Evolutionary conservation across 2,329 filamentous ascomycete species (phyloP), one percentile per base, ranked within the genome.

Genomic region (Penicillium psychrosexuale): DNA sequence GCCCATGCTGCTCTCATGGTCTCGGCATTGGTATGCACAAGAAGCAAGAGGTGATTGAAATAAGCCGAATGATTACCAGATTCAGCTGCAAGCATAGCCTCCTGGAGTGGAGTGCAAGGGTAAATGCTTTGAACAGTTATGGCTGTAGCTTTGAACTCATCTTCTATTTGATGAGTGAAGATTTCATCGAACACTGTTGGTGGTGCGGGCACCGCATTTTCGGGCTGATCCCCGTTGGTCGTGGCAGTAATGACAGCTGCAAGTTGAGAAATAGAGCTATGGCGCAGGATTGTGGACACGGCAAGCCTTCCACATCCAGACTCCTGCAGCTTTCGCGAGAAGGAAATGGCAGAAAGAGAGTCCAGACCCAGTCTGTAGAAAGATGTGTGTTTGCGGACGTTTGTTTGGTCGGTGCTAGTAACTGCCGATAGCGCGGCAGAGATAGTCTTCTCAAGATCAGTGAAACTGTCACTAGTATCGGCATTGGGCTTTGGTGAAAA

Each of bases 21-120:
- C 0, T 72, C 61, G 0, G 82, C 55, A 33, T 84, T 71, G 1
- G 79, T 76, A 5, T 72, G 73, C 7, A 95, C 67, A 6, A 80
- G 77, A 58, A 96, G 82, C 0, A 87, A 71, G 53, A 90, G 84
- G 45, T 82, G 83, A 68, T 96, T 96, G 64, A 82, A 84, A 68
- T 96, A 96, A 2, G 84, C 78, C 1, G 74, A 72, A 11, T 75
- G 69, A 1, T 72, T 72, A 2, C 58, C 77, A 64, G 74, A 73
- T 27, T 74, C 74, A 8, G 84, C 82, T 3, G 85, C 86, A 0
- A 96, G 77, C 91, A 96, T 96, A 0, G 87, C 88, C 74, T 95
- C 89, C 69, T 97, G 92, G 0, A 97, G 75, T 0, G 91, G 89
- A 1, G 91, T 95, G 67, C 92, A 96, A 0, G 91, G 91, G 5